These are phyloP conservation scores for Anthracocystis walkeri DNA, from an alignment of 1,284 basidiomycete species.

Conservation along the genomic window DNA sequence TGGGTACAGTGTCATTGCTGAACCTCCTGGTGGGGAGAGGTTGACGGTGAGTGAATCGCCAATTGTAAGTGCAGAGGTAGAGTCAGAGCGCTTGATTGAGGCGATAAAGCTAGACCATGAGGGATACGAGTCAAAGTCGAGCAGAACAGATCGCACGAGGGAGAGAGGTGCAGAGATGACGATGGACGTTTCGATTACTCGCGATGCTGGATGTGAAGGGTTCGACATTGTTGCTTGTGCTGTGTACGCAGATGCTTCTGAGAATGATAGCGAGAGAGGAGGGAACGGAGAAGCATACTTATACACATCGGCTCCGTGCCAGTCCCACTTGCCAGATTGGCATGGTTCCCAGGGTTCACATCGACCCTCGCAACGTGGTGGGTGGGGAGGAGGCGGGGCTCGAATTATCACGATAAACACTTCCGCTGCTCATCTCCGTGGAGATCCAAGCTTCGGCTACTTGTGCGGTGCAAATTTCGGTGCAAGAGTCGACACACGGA, in stretches of 20 bases:
- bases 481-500: no score
- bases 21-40: conserved; percentile 9
- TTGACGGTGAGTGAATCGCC: conserved; percentile 9
- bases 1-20: conserved; percentile 12
- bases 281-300: not conserved
- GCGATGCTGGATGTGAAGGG: conserved; percentile 4
- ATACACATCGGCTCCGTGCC: no score
- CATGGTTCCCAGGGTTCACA: not conserved
- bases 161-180: conserved; percentile 13
- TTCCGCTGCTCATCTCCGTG: conserved; percentile 5
- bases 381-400: not conserved
- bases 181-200: conserved; percentile 17
- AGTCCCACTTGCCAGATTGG: no score
- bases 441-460: conserved; percentile 4
- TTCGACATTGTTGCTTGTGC: conserved; percentile 20
- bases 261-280: not conserved
- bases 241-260: no score
- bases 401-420: not conserved
- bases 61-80: not conserved
- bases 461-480: not conserved
- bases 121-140: conserved; percentile 25
- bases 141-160: conserved; percentile 10
- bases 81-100: not conserved
- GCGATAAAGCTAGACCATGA: conserved; percentile 17
- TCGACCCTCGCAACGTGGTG: not conserved